Conservation (phyloP, 164 flowering plant species). For the Liriodendron chinense region DNA sequence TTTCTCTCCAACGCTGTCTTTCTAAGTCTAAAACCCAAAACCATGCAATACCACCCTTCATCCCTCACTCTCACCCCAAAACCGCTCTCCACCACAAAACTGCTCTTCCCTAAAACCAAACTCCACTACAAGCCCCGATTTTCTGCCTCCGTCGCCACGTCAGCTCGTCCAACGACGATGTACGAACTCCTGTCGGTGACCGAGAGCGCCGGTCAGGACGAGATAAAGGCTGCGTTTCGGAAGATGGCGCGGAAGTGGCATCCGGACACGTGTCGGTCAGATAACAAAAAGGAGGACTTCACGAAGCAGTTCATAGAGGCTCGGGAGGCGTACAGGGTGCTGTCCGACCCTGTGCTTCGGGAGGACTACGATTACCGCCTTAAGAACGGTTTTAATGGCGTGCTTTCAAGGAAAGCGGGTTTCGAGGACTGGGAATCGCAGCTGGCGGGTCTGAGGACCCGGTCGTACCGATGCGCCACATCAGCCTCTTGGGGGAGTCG, state of each 20-base stretch:
- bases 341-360: constrained; percentile 15
- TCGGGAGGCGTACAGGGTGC: constrained; percentile 14
- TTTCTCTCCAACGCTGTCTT: too few species aligned
- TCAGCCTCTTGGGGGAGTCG: constrained; percentile 7
- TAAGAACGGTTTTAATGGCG: not conserved
- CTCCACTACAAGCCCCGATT: not conserved
- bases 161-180: not conserved
- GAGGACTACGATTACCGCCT: constrained; percentile 14
- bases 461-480: not conserved
- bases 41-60: too few species aligned
- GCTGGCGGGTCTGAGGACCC: constrained; percentile 6
- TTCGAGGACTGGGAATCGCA: constrained; percentile 17
- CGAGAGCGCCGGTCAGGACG: constrained; percentile 10
- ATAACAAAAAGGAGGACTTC: not conserved
- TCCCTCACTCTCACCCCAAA: too few species aligned
- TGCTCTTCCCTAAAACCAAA: too few species aligned
- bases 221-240: constrained; percentile 18
- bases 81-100: too few species aligned
- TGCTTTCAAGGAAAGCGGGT: not conserved
- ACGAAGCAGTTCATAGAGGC: constrained; percentile 14
- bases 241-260: constrained; percentile 12
- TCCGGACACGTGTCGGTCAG: constrained; percentile 13
- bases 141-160: not conserved
- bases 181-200: constrained; percentile 12
- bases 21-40: too few species aligned